Base-by-base conservation (phyloP, 176 grass and related monocot species). In the Eleusine coracana region DNA sequence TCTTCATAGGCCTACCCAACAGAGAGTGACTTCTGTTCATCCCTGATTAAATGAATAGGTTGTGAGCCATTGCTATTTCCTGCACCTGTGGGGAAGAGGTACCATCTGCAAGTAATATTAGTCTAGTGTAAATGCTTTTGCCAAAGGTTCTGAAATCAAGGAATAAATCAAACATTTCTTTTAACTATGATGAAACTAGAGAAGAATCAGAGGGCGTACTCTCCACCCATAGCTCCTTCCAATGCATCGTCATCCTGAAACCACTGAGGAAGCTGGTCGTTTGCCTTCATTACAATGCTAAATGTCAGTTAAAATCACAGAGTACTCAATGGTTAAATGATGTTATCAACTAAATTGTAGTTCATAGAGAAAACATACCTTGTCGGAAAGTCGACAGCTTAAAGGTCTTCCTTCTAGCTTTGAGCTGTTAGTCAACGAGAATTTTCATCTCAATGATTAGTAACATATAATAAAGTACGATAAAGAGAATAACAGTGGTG, bases 191-290 rank as follows among this genome's bases (percentile, higher is more conserved):
- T 41, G 60, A 82, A 86, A 71, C n/a, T 21, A 76, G 48, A 74
- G 69, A 63, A 70, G 58, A 71, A 66, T 73, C 83, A 84, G 67
- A 70, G 50, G 15, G 16, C 93, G 2, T 93, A 99, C 96, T 99
- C 96, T 90, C 96, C 96, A 64, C 80, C 88, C 51, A 99, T 82
- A 91, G 96, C 96, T 87, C 83, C 28, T 89, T 99, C 96, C 83
- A 99, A 82, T 54, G 90, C 96, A 75, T 96, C 93, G 5, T 99
- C 96, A 72, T 99, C 96, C 83, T 96, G 89, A 92, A 96, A 96
- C 96, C 96, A 99, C 78, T 3, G 86, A 48, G 63, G 36, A 80
- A 99, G 85, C 91, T 99, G 91, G 74, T 96, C 90, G 40, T 84
- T 93, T 85, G 96, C 96, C 96, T 99, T 91, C 70, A 87, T 18